A percentile compares a stretch with the other conserved stretches of the same genome.
phyloP scores from a whole-genome alignment of 495 filamentous ascomycete species.

The Daldinia bambusicola region DNA sequence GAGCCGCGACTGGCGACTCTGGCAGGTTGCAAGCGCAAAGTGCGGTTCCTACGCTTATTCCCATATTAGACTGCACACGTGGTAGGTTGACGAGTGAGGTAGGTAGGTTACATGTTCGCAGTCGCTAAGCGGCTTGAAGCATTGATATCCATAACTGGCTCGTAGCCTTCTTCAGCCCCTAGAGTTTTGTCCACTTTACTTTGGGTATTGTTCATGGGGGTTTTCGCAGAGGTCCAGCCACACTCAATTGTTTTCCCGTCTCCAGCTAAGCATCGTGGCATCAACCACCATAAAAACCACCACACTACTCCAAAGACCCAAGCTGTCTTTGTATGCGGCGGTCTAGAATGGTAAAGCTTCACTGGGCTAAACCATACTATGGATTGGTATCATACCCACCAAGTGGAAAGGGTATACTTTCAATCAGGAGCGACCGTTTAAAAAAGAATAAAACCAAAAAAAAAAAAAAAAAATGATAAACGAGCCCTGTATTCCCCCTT shows the following conservation, averaged over 20 bases:
- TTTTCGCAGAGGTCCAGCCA: constrained; percentile 41
- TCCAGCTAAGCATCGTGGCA: constrained; percentile 38
- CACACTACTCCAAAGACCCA: constrained; percentile 15
- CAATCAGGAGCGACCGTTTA: constrained; percentile 32
- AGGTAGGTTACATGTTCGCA: constrained; percentile 34
- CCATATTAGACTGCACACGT: constrained; percentile 42
- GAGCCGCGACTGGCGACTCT: constrained; percentile 25
- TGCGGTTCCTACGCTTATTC: constrained; percentile 38
- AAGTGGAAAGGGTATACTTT: constrained; percentile 21
- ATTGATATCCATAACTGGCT: constrained; percentile 33
- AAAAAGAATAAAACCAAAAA: constrained; percentile 22
- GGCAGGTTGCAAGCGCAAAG: constrained; percentile 31
- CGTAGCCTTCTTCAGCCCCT: constrained; percentile 40
- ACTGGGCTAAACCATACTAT: constrained; percentile 23
- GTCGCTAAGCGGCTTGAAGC: constrained; percentile 33
- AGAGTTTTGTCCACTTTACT: constrained; percentile 40
- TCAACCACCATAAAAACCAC: constrained; percentile 41
- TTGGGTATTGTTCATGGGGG: constrained; percentile 20
- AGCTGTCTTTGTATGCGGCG: constrained; percentile 22
- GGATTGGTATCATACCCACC: constrained; percentile 29
- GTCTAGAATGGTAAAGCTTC: constrained; percentile 16
- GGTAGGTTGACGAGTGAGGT: constrained; percentile 32
- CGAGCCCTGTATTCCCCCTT: constrained; percentile 42
- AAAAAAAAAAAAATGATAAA: constrained; percentile 16
- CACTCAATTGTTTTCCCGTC: constrained; percentile 28